Evolutionary conservation across 2,329 filamentous ascomycete species (phyloP), one percentile per base, ranked within the genome.

Genomic region (Sarocladiaceae sp.): DNA sequence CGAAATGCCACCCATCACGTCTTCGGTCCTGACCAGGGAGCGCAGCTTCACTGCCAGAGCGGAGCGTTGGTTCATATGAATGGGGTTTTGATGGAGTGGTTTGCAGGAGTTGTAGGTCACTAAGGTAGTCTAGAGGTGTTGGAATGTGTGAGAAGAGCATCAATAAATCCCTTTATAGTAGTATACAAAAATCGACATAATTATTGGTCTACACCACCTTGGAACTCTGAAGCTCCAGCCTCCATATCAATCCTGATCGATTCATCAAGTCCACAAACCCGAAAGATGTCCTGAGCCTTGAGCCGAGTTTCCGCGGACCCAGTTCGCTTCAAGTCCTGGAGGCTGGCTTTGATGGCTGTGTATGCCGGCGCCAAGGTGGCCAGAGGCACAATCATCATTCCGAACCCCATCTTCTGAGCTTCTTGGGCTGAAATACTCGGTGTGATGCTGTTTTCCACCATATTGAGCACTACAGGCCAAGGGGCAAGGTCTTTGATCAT

Each of bases 331-430:
- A 78, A 57, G 17, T 60, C 56, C 20, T 64, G 54, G 15, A 72
- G 58, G 3, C 64, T 69, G 20, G 68, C 67, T 33, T 62, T 63
- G 15, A 77, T 72, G 4, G 71, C 73, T 8, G 64, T 55, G 51
- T 74, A 74, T 0, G 72, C 76, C 4, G 77, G 74, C 12, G 70
- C 76, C 36, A 82, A 63, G 0, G 73, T 69, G 7, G 73, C 65
- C 47, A 73, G 74, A 4, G 79, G 79, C 59, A 78, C 81, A 52
- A 85, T 84, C 44, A 82, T 77, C 53, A 85, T 71, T 54, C 73
- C 72, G 64, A 79, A 85, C 0, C 82, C 82, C 58, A 83, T 70
- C 36, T 75, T 68, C 54, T 71, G 70, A 7, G 80, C 80, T 57
- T 84, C 76, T 0, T 73, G 64, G 2, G 73, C 74, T 1, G 72